Percentiles rank a stretch among this genome's conserved stretches.
phyloP scores from a whole-genome alignment of 805 yeast species.

The Candida nanaspora region DNA sequence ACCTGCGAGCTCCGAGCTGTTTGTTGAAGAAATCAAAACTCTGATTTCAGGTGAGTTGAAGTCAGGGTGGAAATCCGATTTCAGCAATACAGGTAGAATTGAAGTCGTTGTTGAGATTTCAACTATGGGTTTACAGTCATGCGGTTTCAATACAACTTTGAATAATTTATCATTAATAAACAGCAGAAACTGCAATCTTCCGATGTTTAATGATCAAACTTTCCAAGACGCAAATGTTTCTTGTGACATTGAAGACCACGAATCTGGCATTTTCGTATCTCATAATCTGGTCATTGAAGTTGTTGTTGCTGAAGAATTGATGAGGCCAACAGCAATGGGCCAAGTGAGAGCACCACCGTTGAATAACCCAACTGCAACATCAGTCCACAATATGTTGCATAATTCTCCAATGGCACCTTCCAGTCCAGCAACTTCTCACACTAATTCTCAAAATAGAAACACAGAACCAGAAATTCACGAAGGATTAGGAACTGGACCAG shows the following conservation, averaged over 20 bases:
- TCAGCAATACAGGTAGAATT: slow-evolving; percentile 66
- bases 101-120: slow-evolving; percentile 71
- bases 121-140: slow-evolving; percentile 51
- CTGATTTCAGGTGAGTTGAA: slow-evolving; percentile 76
- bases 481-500: slow-evolving; percentile 24
- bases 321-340: slow-evolving; percentile 14
- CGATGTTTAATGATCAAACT: slow-evolving; percentile 18
- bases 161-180: slow-evolving; percentile 22
- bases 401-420: background rate
- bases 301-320: slow-evolving; percentile 86
- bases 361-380: background rate
- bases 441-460: background rate
- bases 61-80: slow-evolving; percentile 95
- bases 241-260: slow-evolving; percentile 80
- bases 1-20: slow-evolving; percentile 26
- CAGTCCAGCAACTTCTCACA: background rate
- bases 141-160: slow-evolving; percentile 27
- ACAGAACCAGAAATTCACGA: slow-evolving; percentile 1
- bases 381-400: background rate
- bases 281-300: slow-evolving; percentile 81
- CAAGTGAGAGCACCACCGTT: background rate
- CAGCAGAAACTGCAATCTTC: slow-evolving; percentile 25
- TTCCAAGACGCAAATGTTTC: slow-evolving; percentile 43
- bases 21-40: slow-evolving; percentile 66
- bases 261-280: slow-evolving; percentile 65